Evolutionary conservation across 2,329 filamentous ascomycete species (phyloP).

Genomic region (Boeremia exigua): DNA sequence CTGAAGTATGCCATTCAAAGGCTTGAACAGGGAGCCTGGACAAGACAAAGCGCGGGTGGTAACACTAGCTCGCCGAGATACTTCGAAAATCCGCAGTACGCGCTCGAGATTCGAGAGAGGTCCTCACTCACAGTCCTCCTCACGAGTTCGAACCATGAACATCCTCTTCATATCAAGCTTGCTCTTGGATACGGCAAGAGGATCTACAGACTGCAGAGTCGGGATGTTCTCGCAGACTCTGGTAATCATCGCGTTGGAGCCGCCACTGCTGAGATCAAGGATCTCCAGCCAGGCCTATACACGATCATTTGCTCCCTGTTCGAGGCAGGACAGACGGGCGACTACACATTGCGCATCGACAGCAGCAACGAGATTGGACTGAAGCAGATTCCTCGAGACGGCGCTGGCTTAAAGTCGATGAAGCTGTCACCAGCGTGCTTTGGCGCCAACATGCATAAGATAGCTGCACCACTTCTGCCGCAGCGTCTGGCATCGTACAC

Average conservation of each 20-base stretch:
- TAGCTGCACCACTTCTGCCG: conserved; percentile 59
- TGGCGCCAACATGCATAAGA: conserved; percentile 56
- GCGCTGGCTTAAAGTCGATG: conserved; percentile 74
- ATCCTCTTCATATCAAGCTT: conserved; percentile 84
- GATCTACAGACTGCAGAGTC: conserved; percentile 70
- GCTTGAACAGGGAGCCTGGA: conserved; percentile 75
- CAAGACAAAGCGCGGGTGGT: conserved; percentile 78
- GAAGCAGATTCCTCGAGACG: conserved; percentile 70
- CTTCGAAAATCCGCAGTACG: conserved; percentile 86
- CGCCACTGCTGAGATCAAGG: conserved; percentile 68
- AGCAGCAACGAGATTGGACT: conserved; percentile 65
- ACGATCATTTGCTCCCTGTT: conserved; percentile 92
- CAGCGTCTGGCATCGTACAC: conserved; percentile 67
- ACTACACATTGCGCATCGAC: conserved; percentile 77
- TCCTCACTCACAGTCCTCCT: conserved; percentile 76
- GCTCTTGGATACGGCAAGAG: conserved; percentile 78
- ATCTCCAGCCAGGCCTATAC: conserved; percentile 75
- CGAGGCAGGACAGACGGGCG: conserved; percentile 76
- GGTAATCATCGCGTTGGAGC: conserved; percentile 88
- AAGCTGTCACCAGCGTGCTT: conserved; percentile 63
- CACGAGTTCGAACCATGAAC: conserved; percentile 68
- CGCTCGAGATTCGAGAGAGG: conserved; percentile 62
- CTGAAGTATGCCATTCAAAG: conserved; percentile 65
- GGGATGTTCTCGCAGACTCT: conserved; percentile 81
- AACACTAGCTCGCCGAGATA: conserved; percentile 79